phyloP scores from a whole-genome alignment of 176 grass and related monocot genomes.

The Eremochloa ophiuroides region DNA sequence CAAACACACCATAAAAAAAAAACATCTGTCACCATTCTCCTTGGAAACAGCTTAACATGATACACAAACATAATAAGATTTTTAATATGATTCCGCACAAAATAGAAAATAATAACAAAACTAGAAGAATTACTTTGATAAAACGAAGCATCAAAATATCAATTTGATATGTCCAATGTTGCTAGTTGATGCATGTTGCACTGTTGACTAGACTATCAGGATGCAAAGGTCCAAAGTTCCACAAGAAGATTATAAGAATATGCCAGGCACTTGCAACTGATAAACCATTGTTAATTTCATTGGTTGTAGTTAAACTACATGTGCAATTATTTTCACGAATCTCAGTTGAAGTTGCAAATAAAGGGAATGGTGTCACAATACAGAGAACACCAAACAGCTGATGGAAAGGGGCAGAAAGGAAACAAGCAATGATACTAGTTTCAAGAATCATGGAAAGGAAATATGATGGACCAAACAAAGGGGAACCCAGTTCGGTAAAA shows the following conservation, averaged over 20 bases:
- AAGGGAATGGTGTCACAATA: background rate
- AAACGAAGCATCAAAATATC: background rate
- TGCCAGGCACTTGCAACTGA: background rate
- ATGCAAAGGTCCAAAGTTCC: background rate
- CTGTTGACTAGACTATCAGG: background rate
- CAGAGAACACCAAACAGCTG: constrained; percentile 6
- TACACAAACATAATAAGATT: background rate
- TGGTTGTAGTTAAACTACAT: background rate
- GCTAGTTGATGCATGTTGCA: background rate
- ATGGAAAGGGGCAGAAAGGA: background rate
- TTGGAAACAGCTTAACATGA: background rate
- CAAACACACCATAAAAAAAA: constrained; percentile 1
- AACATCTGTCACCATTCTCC: background rate
- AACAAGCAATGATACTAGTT: background rate
- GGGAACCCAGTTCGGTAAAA: constrained; percentile 7
- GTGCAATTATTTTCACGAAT: background rate
- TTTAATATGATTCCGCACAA: background rate
- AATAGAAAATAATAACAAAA: background rate
- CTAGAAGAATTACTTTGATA: background rate
- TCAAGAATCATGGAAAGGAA: background rate
- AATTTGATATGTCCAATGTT: background rate
- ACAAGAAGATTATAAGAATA: background rate
- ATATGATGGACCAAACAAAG: background rate
- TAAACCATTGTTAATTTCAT: background rate
- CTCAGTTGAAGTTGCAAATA: background rate